A percentile compares a stretch with the other conserved stretches of the same genome.
phyloP scores from a whole-genome alignment of 495 filamentous ascomycete genomes.

The Aspergillus nidulans region DNA sequence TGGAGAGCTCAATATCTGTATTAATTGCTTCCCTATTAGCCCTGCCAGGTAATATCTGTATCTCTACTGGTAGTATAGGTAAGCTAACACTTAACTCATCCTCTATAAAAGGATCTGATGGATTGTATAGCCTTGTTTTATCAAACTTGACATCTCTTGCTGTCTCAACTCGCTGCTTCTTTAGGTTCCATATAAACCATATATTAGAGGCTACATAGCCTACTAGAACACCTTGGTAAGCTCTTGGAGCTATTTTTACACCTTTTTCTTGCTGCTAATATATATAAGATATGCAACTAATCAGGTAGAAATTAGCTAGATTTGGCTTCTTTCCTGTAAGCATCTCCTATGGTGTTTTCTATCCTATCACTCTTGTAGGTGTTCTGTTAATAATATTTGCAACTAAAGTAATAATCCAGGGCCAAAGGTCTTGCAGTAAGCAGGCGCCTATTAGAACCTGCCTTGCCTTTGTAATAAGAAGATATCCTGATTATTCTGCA shows the following conservation, averaged over 20 bases:
- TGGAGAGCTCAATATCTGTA: background rate
- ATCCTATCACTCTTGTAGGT: background rate
- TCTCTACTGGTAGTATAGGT: too few relatives aligned
- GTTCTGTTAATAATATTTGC: background rate
- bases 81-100: too few relatives aligned
- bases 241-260: background rate
- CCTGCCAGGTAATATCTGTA: too few relatives aligned
- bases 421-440: background rate
- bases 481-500: too few relatives aligned
- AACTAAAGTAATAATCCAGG: background rate
- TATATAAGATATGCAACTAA: background rate
- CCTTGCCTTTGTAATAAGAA: too few relatives aligned
- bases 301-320: background rate
- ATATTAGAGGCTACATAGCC: background rate
- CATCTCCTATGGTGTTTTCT: background rate
- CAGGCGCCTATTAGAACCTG: too few relatives aligned
- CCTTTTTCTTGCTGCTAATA: too few relatives aligned
- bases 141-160: too few relatives aligned
- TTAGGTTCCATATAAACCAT: background rate
- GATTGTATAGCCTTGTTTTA: too few relatives aligned
- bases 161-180: too few relatives aligned
- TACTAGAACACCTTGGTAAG: background rate
- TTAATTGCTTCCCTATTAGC: background rate
- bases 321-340: background rate
- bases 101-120: too few relatives aligned